phyloP scores from a whole-genome alignment of 164 flowering plant species.

The Santalum album region DNA sequence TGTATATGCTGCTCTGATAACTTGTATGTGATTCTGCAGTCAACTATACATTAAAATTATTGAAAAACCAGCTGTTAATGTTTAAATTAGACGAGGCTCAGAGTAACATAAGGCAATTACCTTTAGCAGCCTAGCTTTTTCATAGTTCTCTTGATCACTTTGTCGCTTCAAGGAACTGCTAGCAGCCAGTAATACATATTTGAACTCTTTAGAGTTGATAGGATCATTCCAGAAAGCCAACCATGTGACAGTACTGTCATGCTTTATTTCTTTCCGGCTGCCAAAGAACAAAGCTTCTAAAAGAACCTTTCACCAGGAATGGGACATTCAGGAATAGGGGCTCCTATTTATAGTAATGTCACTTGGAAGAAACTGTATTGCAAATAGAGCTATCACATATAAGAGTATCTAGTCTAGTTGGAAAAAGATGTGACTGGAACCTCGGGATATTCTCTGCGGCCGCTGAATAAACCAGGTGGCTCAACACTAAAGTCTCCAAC shows the following conservation, averaged over 20 bases:
- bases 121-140: constrained; percentile 89
- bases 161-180: constrained; percentile 97
- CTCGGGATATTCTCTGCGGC: constrained; percentile 99
- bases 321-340: constrained; percentile 91
- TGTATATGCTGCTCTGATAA: constrained; percentile 70
- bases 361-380: no score
- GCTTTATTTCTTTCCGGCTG: constrained; percentile 98
- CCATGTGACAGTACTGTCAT: constrained; percentile 99
- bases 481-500: constrained; percentile 99
- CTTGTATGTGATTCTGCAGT: constrained; percentile 64
- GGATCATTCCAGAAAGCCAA: constrained; percentile 99
- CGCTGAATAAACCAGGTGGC: constrained; percentile 98
- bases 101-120: constrained; percentile 21
- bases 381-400: no score
- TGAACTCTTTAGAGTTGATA: constrained; percentile 81
- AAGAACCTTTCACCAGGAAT: constrained; percentile 88
- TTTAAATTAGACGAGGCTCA: not conserved
- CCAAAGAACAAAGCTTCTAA: not conserved
- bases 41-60: no score
- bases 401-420: not conserved
- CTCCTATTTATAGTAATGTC: constrained; percentile 86
- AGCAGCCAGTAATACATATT: constrained; percentile 95
- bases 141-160: constrained; percentile 98
- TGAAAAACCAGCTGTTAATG: not conserved
- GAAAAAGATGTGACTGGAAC: constrained; percentile 19